These are phyloP conservation scores for Sarocladium brachiariae DNA, from an alignment of 2,329 filamentous ascomycete species.

Conservation along the genomic window DNA sequence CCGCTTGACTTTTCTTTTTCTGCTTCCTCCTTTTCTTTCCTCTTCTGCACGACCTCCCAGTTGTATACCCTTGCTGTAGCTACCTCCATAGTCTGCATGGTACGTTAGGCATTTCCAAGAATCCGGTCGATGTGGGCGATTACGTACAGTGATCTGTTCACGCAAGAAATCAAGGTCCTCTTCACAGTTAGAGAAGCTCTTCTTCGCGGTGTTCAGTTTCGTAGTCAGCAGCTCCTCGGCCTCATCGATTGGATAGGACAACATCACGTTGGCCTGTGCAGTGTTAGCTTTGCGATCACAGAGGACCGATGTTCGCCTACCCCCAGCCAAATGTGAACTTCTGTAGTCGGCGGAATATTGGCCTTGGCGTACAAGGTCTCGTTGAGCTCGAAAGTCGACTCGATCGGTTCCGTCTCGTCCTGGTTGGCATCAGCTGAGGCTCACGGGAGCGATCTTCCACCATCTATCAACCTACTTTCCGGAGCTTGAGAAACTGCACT, in stretches of 20 bases:
- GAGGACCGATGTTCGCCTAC: constrained; percentile 37
- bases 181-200: constrained; percentile 79
- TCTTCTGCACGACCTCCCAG: constrained; percentile 93
- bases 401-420: constrained; percentile 61
- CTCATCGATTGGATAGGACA: constrained; percentile 86
- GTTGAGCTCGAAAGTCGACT: constrained; percentile 93
- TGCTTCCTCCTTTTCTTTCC: constrained; percentile 73
- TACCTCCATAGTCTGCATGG: constrained; percentile 84
- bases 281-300: constrained; percentile 17
- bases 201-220: constrained; percentile 73
- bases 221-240: constrained; percentile 70
- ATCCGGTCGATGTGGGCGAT: too few species aligned
- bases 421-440: constrained; percentile 20
- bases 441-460: background rate
- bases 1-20: constrained; percentile 34
- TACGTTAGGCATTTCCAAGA: background rate
- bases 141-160: constrained; percentile 85
- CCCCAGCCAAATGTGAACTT: constrained; percentile 97
- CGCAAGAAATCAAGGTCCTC: constrained; percentile 93
- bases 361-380: constrained; percentile 93
- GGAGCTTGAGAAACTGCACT: constrained; percentile 73
- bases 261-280: constrained; percentile 84
- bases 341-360: constrained; percentile 70
- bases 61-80: constrained; percentile 97
- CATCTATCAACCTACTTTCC: constrained; percentile 50